Base-by-base conservation (phyloP, 2,329 filamentous ascomycete genomes). In the Xylaria sp. region DNA sequence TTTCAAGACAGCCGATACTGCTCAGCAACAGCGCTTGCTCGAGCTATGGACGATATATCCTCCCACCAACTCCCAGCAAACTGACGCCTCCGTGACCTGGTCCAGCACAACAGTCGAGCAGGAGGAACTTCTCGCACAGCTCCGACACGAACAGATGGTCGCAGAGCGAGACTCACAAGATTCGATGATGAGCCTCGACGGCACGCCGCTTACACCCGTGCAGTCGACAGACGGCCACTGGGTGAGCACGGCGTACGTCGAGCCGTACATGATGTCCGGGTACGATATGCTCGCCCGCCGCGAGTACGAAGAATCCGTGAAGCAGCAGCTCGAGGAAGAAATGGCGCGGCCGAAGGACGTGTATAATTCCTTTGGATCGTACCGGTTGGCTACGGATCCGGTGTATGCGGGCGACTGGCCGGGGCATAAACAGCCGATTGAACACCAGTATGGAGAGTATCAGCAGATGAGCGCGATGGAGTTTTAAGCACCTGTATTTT, bases 11-110 rank as follows among this genome's bases (percentile, higher is more conserved):
- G 91, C 90, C 55, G 86, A 89, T 59, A 77, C 83, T 23, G 80
- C 87, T 49, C 90, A 96, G 73, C 85, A 88, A 69, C 76, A 86
- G 59, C 84, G 90, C 19, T 80, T 96, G 13, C 79, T 96, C 46
- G 88, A 96, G 72, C 84, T 96, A 13, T 96, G 92, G 92, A 86
- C 85, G 60, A 91, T 92, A 66, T 90, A 85, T 59, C 90, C 90
- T 19, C 89, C 89, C 0, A 82, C 79, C 48, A 83, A 82, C 63
- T 77, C 73, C 59, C 78, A 76, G 60, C 78, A 76, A 52, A 80
- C 82, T 57, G 83, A 84, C 64, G 77, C 80, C 2, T 75, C 79
- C 8, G 71, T 84, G 8, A 79, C 81, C 2, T 82, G 79, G 79
- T 78, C 73, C 62, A 79, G 72, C 68, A 83, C 81, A 0, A 80